A percentile compares a stretch with the other conserved stretches of the same genome.
Conservation (phyloP, 225 moss, liverwort and hornwort species). For the Polytrichum commune region DNA sequence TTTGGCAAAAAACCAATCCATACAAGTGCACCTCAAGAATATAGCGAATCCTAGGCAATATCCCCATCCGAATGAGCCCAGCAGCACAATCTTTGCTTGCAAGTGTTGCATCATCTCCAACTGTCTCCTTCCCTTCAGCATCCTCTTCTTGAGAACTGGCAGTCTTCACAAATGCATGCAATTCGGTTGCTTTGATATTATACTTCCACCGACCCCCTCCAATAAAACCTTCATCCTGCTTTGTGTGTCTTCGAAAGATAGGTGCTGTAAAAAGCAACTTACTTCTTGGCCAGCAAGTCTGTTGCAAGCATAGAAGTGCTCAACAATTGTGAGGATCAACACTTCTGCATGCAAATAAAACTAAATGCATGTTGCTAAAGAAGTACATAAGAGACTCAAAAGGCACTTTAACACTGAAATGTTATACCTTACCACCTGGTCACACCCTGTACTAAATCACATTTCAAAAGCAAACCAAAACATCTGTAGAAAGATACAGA, state of each 20-base stretch:
- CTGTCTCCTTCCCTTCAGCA: slow-evolving; percentile 74
- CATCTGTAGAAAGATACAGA: too few species aligned
- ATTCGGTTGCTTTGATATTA: slow-evolving; percentile 78
- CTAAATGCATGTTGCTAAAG: neutral
- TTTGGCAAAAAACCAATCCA: too few species aligned
- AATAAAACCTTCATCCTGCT: slow-evolving; percentile 88
- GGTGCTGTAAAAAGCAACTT: slow-evolving; percentile 70
- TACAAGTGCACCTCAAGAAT: slow-evolving; percentile 67
- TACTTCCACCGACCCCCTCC: slow-evolving; percentile 97
- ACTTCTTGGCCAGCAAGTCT: slow-evolving; percentile 82
- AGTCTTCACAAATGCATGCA: slow-evolving; percentile 50
- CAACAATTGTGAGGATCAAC: neutral
- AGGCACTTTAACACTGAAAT: too few species aligned
- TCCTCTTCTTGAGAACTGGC: slow-evolving; percentile 46
- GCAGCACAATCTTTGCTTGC: slow-evolving; percentile 94
- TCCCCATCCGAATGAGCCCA: slow-evolving; percentile 92
- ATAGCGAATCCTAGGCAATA: slow-evolving; percentile 86
- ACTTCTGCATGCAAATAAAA: slow-evolving; percentile 4
- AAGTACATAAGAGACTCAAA: too few species aligned
- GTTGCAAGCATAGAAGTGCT: slow-evolving; percentile 22
- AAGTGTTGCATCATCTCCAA: slow-evolving; percentile 89
- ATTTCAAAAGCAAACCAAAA: too few species aligned
- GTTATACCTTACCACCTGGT: too few species aligned
- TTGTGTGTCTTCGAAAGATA: slow-evolving; percentile 79
- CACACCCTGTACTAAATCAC: too few species aligned